These are phyloP conservation scores for Circinella minor DNA, from an alignment of 371 early-diverging fungal species.

Conservation along the genomic window DNA sequence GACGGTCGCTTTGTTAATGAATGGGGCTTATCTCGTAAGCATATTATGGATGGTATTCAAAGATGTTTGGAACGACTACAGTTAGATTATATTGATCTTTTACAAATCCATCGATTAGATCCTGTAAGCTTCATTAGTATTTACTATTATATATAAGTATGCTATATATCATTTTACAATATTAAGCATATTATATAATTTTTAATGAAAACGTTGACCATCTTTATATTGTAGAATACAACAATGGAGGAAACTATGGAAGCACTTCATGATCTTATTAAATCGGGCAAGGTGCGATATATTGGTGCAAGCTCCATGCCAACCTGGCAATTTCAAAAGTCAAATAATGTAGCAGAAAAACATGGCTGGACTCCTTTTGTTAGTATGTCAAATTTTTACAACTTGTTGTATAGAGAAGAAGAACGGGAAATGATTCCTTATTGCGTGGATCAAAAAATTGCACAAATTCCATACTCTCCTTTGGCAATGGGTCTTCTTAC, in stretches of 20 bases:
- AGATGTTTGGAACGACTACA: conserved; percentile 51
- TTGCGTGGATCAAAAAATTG: conserved; percentile 45
- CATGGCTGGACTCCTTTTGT: conserved; percentile 59
- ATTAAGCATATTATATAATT: too few species aligned
- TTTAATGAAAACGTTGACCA: too few species aligned
- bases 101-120: conserved; percentile 58
- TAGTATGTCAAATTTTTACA: conserved; percentile 58
- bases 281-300: conserved; percentile 53
- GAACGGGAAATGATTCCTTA: conserved; percentile 65
- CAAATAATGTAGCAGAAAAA: conserved; percentile 48
- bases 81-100: conserved; percentile 68
- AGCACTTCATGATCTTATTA: conserved; percentile 57
- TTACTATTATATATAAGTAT: background rate
- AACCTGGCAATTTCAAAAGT: conserved; percentile 49
- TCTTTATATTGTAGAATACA: conserved; percentile 18
- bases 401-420: conserved; percentile 63
- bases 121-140: conserved; percentile 16
- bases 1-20: conserved; percentile 21
- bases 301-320: conserved; percentile 40
- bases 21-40: conserved; percentile 55
- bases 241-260: conserved; percentile 60
- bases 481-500: conserved; percentile 45
- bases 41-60: conserved; percentile 58
- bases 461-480: conserved; percentile 58
- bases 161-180: background rate